Base-by-base conservation (phyloP, 2,329 filamentous ascomycete genomes). In the Dactylonectria macrodidyma region DNA sequence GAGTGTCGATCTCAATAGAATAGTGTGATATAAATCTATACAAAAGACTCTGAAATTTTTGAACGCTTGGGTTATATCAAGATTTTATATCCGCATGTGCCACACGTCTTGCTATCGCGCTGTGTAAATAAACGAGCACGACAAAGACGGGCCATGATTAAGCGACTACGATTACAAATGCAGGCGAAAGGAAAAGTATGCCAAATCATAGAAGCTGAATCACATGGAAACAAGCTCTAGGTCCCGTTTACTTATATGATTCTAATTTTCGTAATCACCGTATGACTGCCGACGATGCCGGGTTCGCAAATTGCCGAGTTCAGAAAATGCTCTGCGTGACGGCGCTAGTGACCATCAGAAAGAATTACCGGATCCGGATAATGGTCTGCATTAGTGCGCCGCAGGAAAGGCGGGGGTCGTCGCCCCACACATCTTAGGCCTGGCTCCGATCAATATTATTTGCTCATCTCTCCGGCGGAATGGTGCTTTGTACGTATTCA, bases 321-420 rank as follows among this genome's bases (percentile, higher is more conserved):
- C 38, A 41, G 38, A 41, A 41, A 41, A 41, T 41, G 38, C 38
- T 41, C 38, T 41, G 16, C 38, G 5, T 41, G 10, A 41, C 12
- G 12, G 38, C 38, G 12, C 38, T 41, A 41, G 48, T 12, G n/a
- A 30, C 48, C 9, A 51, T 51, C 48, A 51, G 22, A 33, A 24
- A 51, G 22, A 51, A 51, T 51, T 51, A 26, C 48, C 48, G 24
- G 22, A 51, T 51, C 19, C 24, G 22, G 48, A 51, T 51, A 51
- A 30, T 51, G 48, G 48, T 51, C 48, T 33, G 48, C 24, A 51
- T 51, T 24, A 51, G 48, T 24, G 48, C 48, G 7, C 48, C 48
- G 38, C 38, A 14, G 38, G 38, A 41, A 41, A 41, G 38, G 38
- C 38, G 38, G 38, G 38, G 38, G 38, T 41, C 4, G 5, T 41